These are phyloP conservation scores for Lasiosphaeria ovina DNA, from an alignment of 495 filamentous ascomycete genomes.

Conservation along the genomic window DNA sequence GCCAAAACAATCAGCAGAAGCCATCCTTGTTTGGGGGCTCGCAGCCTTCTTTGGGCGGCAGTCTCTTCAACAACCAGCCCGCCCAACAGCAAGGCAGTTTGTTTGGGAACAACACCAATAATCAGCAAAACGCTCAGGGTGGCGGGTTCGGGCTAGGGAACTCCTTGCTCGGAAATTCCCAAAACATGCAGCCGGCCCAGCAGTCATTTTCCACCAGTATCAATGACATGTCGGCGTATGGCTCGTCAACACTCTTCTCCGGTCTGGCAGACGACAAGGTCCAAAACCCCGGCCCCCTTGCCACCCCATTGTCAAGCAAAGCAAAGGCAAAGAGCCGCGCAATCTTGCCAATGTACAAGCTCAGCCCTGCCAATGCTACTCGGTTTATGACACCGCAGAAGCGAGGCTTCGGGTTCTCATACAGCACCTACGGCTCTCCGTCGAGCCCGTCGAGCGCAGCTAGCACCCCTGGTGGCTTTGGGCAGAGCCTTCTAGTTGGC, in stretches of 20 bases:
- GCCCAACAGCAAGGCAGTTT: slow-evolving; percentile 39
- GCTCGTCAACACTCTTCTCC: slow-evolving; percentile 74
- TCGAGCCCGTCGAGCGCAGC: slow-evolving; percentile 62
- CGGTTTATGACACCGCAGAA: slow-evolving; percentile 80
- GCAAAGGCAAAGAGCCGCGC: slow-evolving; percentile 69
- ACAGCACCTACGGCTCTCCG: slow-evolving; percentile 83
- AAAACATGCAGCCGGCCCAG: slow-evolving; percentile 45
- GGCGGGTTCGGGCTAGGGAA: slow-evolving; percentile 23
- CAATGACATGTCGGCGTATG: slow-evolving; percentile 75
- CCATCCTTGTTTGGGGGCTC: slow-evolving; percentile 43
- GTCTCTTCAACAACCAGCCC: slow-evolving; percentile 64
- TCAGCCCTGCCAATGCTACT: slow-evolving; percentile 75
- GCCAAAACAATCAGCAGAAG: slow-evolving; percentile 40
- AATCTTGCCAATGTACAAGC: slow-evolving; percentile 80
- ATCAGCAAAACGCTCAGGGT: slow-evolving; percentile 32
- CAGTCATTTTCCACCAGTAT: slow-evolving; percentile 75
- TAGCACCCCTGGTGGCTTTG: slow-evolving; percentile 66
- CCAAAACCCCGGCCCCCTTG: slow-evolving; percentile 74
- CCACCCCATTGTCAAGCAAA: slow-evolving; percentile 76
- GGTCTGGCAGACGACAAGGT: slow-evolving; percentile 61
- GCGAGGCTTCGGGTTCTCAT: slow-evolving; percentile 81
- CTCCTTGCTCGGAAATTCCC: slow-evolving; percentile 40
- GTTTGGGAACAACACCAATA: slow-evolving; percentile 51
- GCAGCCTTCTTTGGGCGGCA: slow-evolving; percentile 40
- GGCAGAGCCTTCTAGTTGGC: slow-evolving; percentile 64